phyloP scores from a whole-genome alignment of 176 grass and related monocot species.

The Carex cristatella region DNA sequence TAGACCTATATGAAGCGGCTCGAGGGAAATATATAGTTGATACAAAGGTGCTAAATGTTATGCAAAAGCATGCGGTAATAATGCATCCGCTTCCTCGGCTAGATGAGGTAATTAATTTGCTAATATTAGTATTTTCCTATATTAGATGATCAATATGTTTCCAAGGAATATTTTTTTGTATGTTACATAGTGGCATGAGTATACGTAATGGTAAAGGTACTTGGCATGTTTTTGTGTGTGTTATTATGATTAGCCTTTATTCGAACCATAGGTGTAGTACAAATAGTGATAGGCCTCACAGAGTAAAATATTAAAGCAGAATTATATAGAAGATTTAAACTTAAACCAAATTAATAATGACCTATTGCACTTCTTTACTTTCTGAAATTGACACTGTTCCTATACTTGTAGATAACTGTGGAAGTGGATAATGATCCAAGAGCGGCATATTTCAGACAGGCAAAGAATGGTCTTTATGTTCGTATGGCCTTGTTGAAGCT shows the following conservation, averaged over 20 bases:
- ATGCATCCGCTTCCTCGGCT: conserved; percentile 97
- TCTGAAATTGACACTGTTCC: neutral
- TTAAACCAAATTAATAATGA: neutral
- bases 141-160: neutral
- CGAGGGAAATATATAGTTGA: conserved; percentile 88
- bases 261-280: too few relatives aligned
- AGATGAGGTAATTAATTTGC: conserved; percentile 53
- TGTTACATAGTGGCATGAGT: neutral
- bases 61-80: conserved; percentile 74
- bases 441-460: conserved; percentile 95
- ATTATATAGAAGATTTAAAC: neutral
- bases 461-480: conserved; percentile 89
- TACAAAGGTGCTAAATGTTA: conserved; percentile 65
- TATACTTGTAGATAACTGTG: conserved; percentile 46
- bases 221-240: neutral
- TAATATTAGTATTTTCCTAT: conserved; percentile 3
- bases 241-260: neutral
- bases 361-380: neutral
- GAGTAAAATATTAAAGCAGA: neutral
- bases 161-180: too few relatives aligned
- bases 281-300: neutral
- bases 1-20: conserved; percentile 85
- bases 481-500: conserved; percentile 95
- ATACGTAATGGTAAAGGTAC: neutral
- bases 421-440: conserved; percentile 74